Conservation (phyloP, 768 basidiomycete species). For the Lenzites betulinus region DNA sequence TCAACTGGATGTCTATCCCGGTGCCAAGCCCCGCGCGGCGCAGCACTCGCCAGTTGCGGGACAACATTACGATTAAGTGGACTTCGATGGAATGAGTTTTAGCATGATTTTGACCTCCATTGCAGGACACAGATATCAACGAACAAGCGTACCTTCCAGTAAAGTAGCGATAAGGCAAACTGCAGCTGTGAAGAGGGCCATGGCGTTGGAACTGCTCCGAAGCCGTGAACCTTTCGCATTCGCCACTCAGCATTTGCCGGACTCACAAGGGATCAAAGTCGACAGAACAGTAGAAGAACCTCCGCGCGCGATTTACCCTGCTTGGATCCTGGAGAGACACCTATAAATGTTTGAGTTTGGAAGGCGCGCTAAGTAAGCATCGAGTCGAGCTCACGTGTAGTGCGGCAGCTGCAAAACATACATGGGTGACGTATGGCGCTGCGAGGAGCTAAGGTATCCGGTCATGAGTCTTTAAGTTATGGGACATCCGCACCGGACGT, state of each 20-base stretch:
- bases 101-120: too few relatives aligned
- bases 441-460: conserved; percentile 14
- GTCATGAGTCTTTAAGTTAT: background rate
- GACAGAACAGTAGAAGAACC: conserved; percentile 34
- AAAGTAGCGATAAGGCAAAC: conserved; percentile 24
- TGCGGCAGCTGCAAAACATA: conserved; percentile 22
- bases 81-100: too few relatives aligned
- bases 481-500: background rate
- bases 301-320: conserved; percentile 23
- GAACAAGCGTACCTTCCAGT: conserved; percentile 22
- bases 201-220: conserved; percentile 17
- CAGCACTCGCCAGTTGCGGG: conserved; percentile 24
- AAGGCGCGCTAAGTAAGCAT: background rate
- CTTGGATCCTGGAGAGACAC: conserved; percentile 25
- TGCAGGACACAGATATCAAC: background rate
- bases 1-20: conserved; percentile 22
- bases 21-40: conserved; percentile 9
- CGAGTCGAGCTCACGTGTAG: conserved; percentile 16
- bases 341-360: background rate
- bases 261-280: conserved; percentile 27
- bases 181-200: conserved; percentile 25
- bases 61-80: conserved; percentile 16
- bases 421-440: conserved; percentile 22
- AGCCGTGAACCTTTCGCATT: background rate
- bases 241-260: background rate